phyloP scores from a whole-genome alignment of 2,329 filamentous ascomycete species.

The Aspergillus glaucus region DNA sequence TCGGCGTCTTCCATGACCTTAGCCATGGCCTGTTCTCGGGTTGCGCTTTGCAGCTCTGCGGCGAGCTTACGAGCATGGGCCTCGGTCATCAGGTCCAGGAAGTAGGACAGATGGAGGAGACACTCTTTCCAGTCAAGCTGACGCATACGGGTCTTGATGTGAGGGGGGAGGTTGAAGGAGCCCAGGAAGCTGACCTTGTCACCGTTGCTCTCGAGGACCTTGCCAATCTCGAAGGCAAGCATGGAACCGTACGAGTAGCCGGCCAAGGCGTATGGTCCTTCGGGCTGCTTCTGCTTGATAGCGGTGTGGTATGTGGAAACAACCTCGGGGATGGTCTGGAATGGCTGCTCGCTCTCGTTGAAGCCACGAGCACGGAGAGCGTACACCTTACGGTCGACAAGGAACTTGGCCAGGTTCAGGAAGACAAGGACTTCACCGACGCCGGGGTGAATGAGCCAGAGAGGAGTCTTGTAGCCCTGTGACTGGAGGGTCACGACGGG shows the following conservation, averaged over 20 bases:
- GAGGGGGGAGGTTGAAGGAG: constrained; percentile 45
- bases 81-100: constrained; percentile 36
- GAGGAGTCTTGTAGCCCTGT: constrained; percentile 21
- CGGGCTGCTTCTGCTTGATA: constrained; percentile 40
- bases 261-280: constrained; percentile 47
- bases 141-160: constrained; percentile 41
- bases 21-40: constrained; percentile 9
- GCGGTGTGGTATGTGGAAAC: constrained; percentile 36
- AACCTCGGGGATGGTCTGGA: constrained; percentile 35
- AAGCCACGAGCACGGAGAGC: constrained; percentile 13
- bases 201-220: constrained; percentile 36
- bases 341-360: constrained; percentile 28
- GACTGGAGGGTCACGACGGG: constrained; percentile 25
- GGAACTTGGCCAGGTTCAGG: constrained; percentile 19
- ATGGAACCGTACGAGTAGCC: constrained; percentile 49
- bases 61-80: constrained; percentile 14
- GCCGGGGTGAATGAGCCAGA: constrained; percentile 35
- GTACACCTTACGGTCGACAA: constrained; percentile 10
- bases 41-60: constrained; percentile 2
- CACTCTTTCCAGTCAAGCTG: constrained; percentile 35
- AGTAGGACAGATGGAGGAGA: constrained; percentile 37
- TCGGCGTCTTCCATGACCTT: constrained; percentile 4
- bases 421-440: constrained; percentile 36
- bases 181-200: constrained; percentile 41
- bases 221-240: constrained; percentile 47